Evolutionary conservation across 805 yeast species (phyloP), one percentile per base, ranked within the genome.

Genomic region (Sugiyamaella valdiviana): DNA sequence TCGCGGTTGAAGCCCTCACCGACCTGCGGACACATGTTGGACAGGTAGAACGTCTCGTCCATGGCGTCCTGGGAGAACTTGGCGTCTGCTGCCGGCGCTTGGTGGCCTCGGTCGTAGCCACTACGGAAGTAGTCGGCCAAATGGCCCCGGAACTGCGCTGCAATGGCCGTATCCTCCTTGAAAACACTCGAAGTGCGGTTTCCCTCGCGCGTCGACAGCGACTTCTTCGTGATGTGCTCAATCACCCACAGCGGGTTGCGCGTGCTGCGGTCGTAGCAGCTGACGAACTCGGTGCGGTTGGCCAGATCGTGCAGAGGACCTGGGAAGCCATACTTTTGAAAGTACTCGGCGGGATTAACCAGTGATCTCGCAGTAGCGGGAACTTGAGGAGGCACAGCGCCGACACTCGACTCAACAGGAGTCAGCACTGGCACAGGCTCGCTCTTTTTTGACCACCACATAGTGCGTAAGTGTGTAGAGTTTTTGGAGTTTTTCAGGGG

Each of bases 1-100:
- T 93, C 98, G 58, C 99, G 76, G 68, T 93, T 93, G 71, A 93
- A 93, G 0, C 99, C 99, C 4, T 84, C 95, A 2, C 99, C 99
- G 2, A 93, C 96, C 65, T 93, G 99, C 1, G 99, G 99, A 6
- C 95, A 79, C 75, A 93, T 91, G 66, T 93, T 93, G 5, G 95
- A 83, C 58, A 93, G 70, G 54, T 72, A 79, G 61, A 93, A 93
- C 0, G 99, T 93, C 64, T 91, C 95, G 66, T 93, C 83, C 98
- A 93, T 91, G 16, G 97, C 97, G 16, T 64, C 57, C 67, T 93
- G 99, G 26, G 80, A 79, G 68, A 80, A 93, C 63, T 87, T 89
- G 21, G 98, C 97, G 65, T 93, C 85, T 0, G 98, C 98, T 4
- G 99, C 99, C 2, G 99, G 97, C 0, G 96, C 97, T 59, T 86